A percentile compares a stretch with the other conserved stretches of the same genome.
Evolutionary conservation across 768 basidiomycete genomes (phyloP).

Genomic region (Kwoniella dendrophila): DNA sequence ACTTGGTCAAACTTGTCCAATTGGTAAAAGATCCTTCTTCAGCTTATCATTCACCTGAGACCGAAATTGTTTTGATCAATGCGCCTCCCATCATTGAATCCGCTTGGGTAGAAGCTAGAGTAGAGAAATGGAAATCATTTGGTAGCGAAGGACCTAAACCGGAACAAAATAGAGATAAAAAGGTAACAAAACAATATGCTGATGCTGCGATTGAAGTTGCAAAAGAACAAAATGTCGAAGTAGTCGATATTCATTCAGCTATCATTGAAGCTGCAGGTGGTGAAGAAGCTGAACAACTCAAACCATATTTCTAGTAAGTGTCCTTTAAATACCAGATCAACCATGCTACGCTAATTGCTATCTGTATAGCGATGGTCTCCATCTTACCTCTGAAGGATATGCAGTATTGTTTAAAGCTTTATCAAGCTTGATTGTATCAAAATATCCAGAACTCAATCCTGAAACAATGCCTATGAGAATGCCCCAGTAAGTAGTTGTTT

Average conservation of each 20-base stretch:
- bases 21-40: constrained; percentile 68
- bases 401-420: constrained; percentile 70
- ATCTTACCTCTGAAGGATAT: constrained; percentile 76
- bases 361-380: constrained; percentile 68
- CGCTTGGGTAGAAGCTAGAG: constrained; percentile 56
- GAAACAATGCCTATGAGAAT: constrained; percentile 67
- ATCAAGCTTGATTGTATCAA: constrained; percentile 62
- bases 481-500: constrained; percentile 62
- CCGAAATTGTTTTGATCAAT: constrained; percentile 76
- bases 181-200: constrained; percentile 69
- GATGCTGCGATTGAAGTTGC: constrained; percentile 70
- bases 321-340: neutral
- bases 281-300: constrained; percentile 62
- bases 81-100: constrained; percentile 71
- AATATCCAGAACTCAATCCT: constrained; percentile 71
- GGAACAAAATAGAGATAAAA: constrained; percentile 66
- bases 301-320: constrained; percentile 48
- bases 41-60: constrained; percentile 68
- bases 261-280: constrained; percentile 75
- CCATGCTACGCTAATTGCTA: constrained; percentile 57
- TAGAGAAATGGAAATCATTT: constrained; percentile 63
- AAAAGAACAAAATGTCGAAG: constrained; percentile 62
- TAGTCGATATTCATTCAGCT: constrained; percentile 73
- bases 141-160: constrained; percentile 61
- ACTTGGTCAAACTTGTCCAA: constrained; percentile 67